Conservation (phyloP, 2,329 filamentous ascomycete species). For the Colletotrichum spinosum region DNA sequence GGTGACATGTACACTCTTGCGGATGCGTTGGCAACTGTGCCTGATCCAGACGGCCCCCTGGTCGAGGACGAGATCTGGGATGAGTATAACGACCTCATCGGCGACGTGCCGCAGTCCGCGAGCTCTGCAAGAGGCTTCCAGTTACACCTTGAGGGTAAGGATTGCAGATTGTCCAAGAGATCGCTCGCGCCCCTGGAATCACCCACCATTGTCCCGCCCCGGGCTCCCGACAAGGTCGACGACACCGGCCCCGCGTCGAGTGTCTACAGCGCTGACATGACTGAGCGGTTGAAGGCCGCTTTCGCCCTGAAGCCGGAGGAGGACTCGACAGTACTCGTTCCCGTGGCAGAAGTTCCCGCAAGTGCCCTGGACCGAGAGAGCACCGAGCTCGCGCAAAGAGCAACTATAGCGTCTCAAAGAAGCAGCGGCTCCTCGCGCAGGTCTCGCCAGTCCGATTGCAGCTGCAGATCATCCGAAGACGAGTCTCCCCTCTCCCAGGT, state of each 20-base stretch:
- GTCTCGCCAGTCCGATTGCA: conserved; percentile 55
- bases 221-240: conserved; percentile 12
- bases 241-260: conserved; percentile 58
- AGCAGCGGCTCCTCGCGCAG: conserved; percentile 48
- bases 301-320: conserved; percentile 50
- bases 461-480: conserved; percentile 63
- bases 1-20: conserved; percentile 71
- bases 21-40: conserved; percentile 75
- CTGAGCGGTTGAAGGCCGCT: conserved; percentile 61
- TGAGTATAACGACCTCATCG: conserved; percentile 90
- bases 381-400: conserved; percentile 33
- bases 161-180: conserved; percentile 49
- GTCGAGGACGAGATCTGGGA: conserved; percentile 93
- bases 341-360: conserved; percentile 52
- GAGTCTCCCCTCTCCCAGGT: conserved; percentile 76
- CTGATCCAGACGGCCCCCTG: conserved; percentile 69
- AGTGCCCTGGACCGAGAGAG: conserved; percentile 44
- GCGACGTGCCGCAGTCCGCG: conserved; percentile 67
- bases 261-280: conserved; percentile 66
- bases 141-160: conserved; percentile 66
- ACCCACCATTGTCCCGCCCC: conserved; percentile 52
- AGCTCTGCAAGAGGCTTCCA: conserved; percentile 68
- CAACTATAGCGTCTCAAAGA: conserved; percentile 40
- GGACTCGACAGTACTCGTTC: conserved; percentile 57
- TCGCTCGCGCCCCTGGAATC: conserved; percentile 57